A percentile compares a stretch with the other conserved stretches of the same genome.
These are phyloP conservation scores for Diaporthe nobilis DNA, from an alignment of 2,329 filamentous ascomycete species.

Conservation along the genomic window DNA sequence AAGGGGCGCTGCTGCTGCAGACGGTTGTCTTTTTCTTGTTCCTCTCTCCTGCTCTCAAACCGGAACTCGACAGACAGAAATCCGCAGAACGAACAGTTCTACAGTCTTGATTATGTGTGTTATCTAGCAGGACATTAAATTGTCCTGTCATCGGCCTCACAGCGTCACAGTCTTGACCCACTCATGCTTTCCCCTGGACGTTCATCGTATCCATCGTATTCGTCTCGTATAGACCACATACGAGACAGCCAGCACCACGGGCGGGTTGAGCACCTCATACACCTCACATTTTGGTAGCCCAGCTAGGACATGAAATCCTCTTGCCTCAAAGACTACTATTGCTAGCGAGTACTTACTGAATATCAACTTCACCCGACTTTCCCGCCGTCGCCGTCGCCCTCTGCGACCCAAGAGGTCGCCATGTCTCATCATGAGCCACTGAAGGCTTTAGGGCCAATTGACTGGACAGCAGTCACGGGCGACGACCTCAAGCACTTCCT, in stretches of 20 bases:
- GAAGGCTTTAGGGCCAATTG: slow-evolving; percentile 67
- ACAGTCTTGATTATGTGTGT: background rate
- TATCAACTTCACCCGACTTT: background rate
- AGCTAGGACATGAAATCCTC: background rate
- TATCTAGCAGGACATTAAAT: background rate
- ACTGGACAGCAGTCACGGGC: slow-evolving; percentile 62
- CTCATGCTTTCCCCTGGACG: background rate
- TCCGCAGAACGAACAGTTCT: background rate
- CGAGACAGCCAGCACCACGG: background rate
- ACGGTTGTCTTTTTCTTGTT: background rate
- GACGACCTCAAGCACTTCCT: slow-evolving; percentile 69
- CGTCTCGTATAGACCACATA: background rate
- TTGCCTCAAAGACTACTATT: background rate
- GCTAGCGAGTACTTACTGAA: background rate
- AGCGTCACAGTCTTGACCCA: background rate
- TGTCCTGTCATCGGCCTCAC: background rate
- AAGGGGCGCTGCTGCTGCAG: background rate
- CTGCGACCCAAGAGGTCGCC: background rate
- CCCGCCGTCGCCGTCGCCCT: background rate
- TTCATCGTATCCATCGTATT: background rate
- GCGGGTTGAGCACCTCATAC: background rate
- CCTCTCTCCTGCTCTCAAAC: background rate
- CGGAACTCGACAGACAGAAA: background rate
- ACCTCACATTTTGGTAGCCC: background rate
- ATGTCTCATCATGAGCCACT: slow-evolving; percentile 75